Evolutionary conservation across 2,329 filamentous ascomycete species (phyloP), one percentile per base, ranked within the genome.

Genomic region (Coniochaeta sp.): DNA sequence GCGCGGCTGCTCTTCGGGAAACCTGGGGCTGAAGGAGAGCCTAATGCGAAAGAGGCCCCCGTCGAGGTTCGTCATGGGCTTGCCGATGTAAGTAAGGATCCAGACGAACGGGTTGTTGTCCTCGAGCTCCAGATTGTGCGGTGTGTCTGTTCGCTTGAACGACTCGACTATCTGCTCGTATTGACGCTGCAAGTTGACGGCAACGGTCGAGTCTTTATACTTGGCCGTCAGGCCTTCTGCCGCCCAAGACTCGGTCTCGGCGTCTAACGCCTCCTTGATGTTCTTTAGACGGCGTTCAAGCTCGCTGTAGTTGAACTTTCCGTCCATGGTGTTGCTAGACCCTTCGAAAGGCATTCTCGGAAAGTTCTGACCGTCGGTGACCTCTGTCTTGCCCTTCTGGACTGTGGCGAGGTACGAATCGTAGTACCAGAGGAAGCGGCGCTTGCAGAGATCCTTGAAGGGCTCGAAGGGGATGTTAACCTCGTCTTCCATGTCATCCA

Each of bases 371-470:
- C 84, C 83, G 62, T 88, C 85, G 62, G 82, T 81, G 59, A 88
- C 83, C 65, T 90, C 85, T 28, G 77, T 72, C 66, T 80, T 82
- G 30, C 87, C 89, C 62, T 86, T 81, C 40, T 86, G 80, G 58
- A 96, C 87, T 1, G 88, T 82, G 3, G 82, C 77, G 24, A 95
- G 77, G 69, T 98, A 98, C 3, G 89, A 89, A 65, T 96, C 89
- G 72, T 90, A 96, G 75, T 98, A 98, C 95, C 95, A 98, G 16
- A 98, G 78, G 70, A 98, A 97, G 1, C 93, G 86, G 40, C 89
- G 87, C 74, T 98, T 98, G 80, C 89, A 90, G 5, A 96, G 79
- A 69, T 98, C 93, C 65, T 87, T 88, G 76, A 98, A 98, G 0
- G 92, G 91, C 65, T 96, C 89, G 72, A 91, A 96, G 0, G 84